Percentiles rank a stretch among this genome's conserved stretches.
phyloP scores from a whole-genome alignment of 352 stramenopile species.

The Phytopythium aichiense region DNA sequence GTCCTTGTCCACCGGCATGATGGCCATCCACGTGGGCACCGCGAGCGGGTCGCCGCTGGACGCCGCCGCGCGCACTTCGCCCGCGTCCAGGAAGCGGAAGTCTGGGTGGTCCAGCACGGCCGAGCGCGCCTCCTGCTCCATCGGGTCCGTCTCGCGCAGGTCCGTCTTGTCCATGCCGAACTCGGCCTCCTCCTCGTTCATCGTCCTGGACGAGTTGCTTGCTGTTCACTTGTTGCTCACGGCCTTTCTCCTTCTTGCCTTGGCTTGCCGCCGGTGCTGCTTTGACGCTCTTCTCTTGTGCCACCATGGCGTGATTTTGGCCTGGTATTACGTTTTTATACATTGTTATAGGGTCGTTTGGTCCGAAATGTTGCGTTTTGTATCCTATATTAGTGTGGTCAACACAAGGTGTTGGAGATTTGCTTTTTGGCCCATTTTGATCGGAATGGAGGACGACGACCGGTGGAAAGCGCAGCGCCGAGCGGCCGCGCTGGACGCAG shows the following conservation, averaged over 20 bases:
- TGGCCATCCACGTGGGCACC: conserved; percentile 50
- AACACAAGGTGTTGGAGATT: conserved; percentile 12
- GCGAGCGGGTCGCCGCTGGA: conserved; percentile 24
- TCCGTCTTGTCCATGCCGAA: conserved; percentile 63
- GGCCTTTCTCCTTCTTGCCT: too few species aligned
- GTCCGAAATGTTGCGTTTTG: too few species aligned
- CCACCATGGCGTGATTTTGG: not conserved
- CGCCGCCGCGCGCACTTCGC: conserved; percentile 27
- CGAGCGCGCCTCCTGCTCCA: conserved; percentile 48
- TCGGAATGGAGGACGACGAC: conserved; percentile 12
- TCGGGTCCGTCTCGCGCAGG: conserved; percentile 54
- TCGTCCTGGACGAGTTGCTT: not conserved
- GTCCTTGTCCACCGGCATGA: conserved; percentile 58
- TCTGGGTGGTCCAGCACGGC: conserved; percentile 67
- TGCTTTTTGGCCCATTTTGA: too few species aligned
- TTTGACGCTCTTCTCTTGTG: not conserved
- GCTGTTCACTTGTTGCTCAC: too few species aligned
- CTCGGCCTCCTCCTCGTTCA: conserved; percentile 63
- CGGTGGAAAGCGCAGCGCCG: conserved; percentile 45
- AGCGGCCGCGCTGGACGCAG: conserved; percentile 33
- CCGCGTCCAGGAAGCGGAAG: conserved; percentile 46
- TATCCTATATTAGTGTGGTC: not conserved
- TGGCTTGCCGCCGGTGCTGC: not conserved
- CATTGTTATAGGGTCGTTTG: not conserved
- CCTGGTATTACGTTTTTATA: not conserved